Base-by-base conservation (phyloP, 2,329 filamentous ascomycete species). In the Xylariaceae sp. region DNA sequence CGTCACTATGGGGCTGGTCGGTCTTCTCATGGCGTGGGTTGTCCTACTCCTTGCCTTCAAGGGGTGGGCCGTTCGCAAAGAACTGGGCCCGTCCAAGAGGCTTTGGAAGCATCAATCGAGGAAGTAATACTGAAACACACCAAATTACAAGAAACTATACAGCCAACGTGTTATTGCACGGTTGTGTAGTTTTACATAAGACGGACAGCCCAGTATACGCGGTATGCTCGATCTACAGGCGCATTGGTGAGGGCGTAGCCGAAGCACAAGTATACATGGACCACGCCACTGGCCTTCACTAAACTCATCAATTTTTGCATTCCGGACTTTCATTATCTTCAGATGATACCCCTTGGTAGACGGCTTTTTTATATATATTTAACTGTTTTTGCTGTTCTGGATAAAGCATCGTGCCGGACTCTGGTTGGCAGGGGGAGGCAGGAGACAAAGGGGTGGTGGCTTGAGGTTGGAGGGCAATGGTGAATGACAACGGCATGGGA, bases 1-100 rank as follows among this genome's bases (percentile, higher is more conserved):
- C 0, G 82, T 96, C 27, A 89, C 86, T 8, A 89, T 95, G 83
- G 93, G 92, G 2, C 70, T 95, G 6, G 89, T 91, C 1, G 88
- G 87, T 2, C 78, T 96, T 44, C 72, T 96, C 45, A 93, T 97
- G 89, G 86, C 92, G 0, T 96, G 90, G 86, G 82, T 88, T 48
- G 81, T 95, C 16, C 67, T 92, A 23, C 76, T 89, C 9, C 83
- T 97, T 55, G 88, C 91, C 21, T 74, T 96, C 68, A 97, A 96
- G 73, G 92, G 92, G 21, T 96, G 91, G 91, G 91, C 91, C 4
- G 73, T 83, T 13, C 76, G 80, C 43, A 74, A 68, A 47, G 80
- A 83, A 64, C 63, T 64, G 1, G 64, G 60, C 11, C 45, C 44
- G 16, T 36, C 58, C 16, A 44, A 54, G 7, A 58, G 52, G 41